Evolutionary conservation across 2,329 filamentous ascomycete species (phyloP), one percentile per base, ranked within the genome.

Genomic region (Colletotrichum chrysophilum): DNA sequence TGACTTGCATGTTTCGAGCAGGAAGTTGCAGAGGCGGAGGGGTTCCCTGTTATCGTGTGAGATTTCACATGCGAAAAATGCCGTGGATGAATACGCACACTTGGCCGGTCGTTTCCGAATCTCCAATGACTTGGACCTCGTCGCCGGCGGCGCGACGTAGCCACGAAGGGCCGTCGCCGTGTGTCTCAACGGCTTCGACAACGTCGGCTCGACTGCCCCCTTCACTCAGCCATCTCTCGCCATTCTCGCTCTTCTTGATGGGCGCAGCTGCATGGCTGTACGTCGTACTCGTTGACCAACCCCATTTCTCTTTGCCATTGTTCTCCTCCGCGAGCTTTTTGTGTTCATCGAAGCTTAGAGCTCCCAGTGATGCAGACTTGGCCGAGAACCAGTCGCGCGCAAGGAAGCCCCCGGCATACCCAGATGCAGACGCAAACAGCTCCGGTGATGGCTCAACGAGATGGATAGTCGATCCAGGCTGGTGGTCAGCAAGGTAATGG

Each of bases 381-480:
- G 90, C 86, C 0, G 87, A 87, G 79, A 94, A 95, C 94, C 94
- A 96, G 82, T 96, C 93, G 38, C 87, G 88, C 0, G 94, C 94
- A 10, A 96, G 81, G 80, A 96, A 96, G 0, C 94, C 94, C 21
- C 89, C 95, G 0, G 94, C 93, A 78, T 91, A 92, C 2, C 94
- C 94, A 3, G 93, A 96, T 0, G 94, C 94, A 34, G 93, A 94
- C 13, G 91, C 89, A 83, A 96, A 95, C 36, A 96, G 88, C 77
- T 91, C 82, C 2, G 85, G 81, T 0, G 86, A 85, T 1, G 85
- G 80, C 68, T 90, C 88, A 43, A 90, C 84, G 9, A 90, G 82
- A 77, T 89, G 87, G 69, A 90, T 86, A 24, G 81, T 84, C 8
- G 82, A 84, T 1, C 82, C 82, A 0, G 85, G 82, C 77, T 88